Percentiles rank a stretch among this genome's conserved stretches.
Evolutionary conservation across 345 rosid genomes (phyloP).

Genomic region (Limnanthes douglasii): DNA sequence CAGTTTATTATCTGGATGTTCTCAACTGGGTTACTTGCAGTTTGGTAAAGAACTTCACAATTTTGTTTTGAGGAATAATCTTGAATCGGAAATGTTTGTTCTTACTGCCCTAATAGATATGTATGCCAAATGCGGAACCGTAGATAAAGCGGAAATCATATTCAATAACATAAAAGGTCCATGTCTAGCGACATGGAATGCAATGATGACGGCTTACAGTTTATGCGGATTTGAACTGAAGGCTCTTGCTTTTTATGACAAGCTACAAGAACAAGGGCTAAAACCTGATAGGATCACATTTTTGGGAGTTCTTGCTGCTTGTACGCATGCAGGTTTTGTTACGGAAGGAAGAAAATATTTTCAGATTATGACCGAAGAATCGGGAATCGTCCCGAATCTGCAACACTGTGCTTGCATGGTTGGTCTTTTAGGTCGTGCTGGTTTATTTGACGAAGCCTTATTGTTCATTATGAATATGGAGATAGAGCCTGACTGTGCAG

Average conservation of each 20-base stretch:
- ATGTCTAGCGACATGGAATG: constrained; percentile 62
- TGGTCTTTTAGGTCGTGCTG: constrained; percentile 47
- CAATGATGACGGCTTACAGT: constrained; percentile 65
- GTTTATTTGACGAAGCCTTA: constrained; percentile 50
- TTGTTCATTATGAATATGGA: constrained; percentile 28
- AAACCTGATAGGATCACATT: constrained; percentile 69
- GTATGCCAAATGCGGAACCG: constrained; percentile 69
- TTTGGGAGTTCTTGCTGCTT: constrained; percentile 61
- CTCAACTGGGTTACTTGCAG: constrained; percentile 46
- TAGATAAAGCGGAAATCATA: constrained; percentile 35
- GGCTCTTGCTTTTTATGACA: constrained; percentile 32
- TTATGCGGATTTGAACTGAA: constrained; percentile 37
- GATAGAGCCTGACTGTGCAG: constrained; percentile 49
- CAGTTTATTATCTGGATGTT: constrained; percentile 55
- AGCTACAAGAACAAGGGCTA: constrained; percentile 29
- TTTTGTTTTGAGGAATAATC: constrained; percentile 33
- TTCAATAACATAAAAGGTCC: constrained; percentile 34
- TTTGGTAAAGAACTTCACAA: constrained; percentile 49
- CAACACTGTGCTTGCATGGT: constrained; percentile 71
- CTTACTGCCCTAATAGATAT: constrained; percentile 69
- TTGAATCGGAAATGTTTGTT: constrained; percentile 46
- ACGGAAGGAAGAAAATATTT: constrained; percentile 50
- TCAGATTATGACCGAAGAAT: constrained; percentile 37
- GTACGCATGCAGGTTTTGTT: constrained; percentile 53
- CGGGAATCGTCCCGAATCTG: constrained; percentile 32